Base-by-base conservation (phyloP, 2,329 filamentous ascomycete species). In the Didymella lethalis region DNA sequence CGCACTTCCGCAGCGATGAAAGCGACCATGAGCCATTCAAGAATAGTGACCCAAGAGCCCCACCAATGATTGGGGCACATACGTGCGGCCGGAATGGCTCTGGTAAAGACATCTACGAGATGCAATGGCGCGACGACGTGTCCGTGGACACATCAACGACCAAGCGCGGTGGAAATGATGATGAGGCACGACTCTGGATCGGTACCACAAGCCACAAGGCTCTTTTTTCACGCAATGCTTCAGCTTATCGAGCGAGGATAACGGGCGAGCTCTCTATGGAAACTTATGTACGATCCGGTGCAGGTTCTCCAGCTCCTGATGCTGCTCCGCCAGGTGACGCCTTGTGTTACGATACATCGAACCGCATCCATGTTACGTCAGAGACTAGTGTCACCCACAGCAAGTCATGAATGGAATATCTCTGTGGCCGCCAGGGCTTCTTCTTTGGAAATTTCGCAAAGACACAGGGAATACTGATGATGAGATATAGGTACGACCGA, bases 381-480 rank as follows among this genome's bases (percentile, higher is more conserved):
- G 52, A 48, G 28, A 48, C 36, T 10, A 55, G 20, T 23, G 23
- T 55, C n/a, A 48, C 20, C 36, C 44, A 44, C 52, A 26, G 5
- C 23, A n/a, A 20, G 7, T 34, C 23, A 11, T 2, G 26, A 38
- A 34, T 7, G 18, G 11, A 34, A 11, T 28, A 43, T 41, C 20
- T 41, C 3, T 20, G 5, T 40, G 10, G 38, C 12, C 11, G 8
- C 20, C 38, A 41, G 18, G 2, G 3, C 25, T 7, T 16, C 7
- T n/a, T 3, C 4, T 41, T 41, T 7, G 20, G 3, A 41, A 3
- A 1, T 41, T 41, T 14, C 20, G 25, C n/a, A 5, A 14, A 14
- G 41, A 10, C 25, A 29, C 7, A 16, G 41, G 2, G 6, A 25
- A 25, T 11, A 11, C 18, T 41, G 11, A 41, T 8, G 8, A 25